phyloP scores from a whole-genome alignment of 225 moss, liverwort and hornwort species.

The Antitrichia curtipendula region DNA sequence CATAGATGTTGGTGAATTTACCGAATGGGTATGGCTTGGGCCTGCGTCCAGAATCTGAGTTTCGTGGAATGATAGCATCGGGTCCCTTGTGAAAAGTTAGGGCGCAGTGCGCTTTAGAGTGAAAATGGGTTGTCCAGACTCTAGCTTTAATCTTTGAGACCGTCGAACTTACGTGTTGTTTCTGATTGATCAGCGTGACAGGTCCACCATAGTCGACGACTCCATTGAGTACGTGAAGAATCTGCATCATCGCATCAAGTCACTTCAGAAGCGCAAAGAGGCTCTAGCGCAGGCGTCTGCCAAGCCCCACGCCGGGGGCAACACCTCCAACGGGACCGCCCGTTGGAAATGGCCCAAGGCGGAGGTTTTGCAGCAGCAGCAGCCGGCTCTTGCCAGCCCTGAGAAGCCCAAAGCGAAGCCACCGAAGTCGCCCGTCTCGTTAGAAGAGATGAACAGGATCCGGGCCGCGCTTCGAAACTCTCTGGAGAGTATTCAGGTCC shows the following conservation, averaged over 20 bases:
- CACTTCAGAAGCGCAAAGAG: conserved; percentile 11
- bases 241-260: conserved; percentile 37
- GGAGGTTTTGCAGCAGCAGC: not conserved
- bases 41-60: not conserved
- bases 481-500: conserved; percentile 6
- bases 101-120: not conserved
- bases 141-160: not conserved
- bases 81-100: not conserved
- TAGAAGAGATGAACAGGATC: not conserved
- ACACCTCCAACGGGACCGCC: not conserved
- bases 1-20: not conserved
- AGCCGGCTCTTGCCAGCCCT: not conserved
- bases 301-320: not conserved
- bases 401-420: not conserved
- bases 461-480: not conserved
- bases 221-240: conserved; percentile 36
- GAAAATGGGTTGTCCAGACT: not conserved
- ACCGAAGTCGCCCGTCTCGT: not conserved
- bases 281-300: not conserved
- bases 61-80: not conserved
- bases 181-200: conserved; percentile 11
- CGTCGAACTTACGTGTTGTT: not conserved
- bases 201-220: conserved; percentile 29
- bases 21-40: not conserved
- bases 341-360: not conserved